phyloP scores from a whole-genome alignment of 352 stramenopile genomes.

The Phytopythium sindhum region DNA sequence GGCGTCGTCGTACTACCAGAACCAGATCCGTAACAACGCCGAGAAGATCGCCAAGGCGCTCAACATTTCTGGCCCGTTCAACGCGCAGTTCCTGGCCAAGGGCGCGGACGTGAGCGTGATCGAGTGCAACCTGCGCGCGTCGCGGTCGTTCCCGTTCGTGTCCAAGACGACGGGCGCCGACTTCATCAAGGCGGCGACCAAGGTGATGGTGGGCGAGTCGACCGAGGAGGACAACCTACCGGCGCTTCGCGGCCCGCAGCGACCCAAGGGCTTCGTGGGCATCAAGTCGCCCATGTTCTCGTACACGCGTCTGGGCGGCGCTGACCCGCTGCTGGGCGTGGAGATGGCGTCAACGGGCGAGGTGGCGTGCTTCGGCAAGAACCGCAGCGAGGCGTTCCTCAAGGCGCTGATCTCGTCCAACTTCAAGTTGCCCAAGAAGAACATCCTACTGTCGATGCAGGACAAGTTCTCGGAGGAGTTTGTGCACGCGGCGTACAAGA shows the following conservation, averaged over 20 bases:
- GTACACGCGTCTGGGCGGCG: constrained; percentile 67
- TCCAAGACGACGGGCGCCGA: constrained; percentile 98
- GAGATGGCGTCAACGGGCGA: constrained; percentile 99
- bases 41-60: constrained; percentile 93
- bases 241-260: constrained; percentile 85
- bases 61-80: constrained; percentile 98
- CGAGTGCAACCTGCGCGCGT: constrained; percentile 98
- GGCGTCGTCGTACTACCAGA: constrained; percentile 95
- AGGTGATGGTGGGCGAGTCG: constrained; percentile 89
- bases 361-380: constrained; percentile 96
- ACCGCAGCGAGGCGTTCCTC: constrained; percentile 96
- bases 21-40: constrained; percentile 95
- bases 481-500: constrained; percentile 94
- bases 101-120: constrained; percentile 99
- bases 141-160: constrained; percentile 99
- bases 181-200: constrained; percentile 98
- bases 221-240: constrained; percentile 45
- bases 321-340: constrained; percentile 95
- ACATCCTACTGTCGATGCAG: constrained; percentile 95
- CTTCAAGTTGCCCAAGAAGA: constrained; percentile 92
- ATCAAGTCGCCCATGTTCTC: constrained; percentile 95
- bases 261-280: constrained; percentile 92
- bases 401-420: constrained; percentile 84
- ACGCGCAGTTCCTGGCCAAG: constrained; percentile 99
- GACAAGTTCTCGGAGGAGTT: constrained; percentile 94